phyloP scores from a whole-genome alignment of 331 rosid species.

The Phaseolus coccineus region DNA sequence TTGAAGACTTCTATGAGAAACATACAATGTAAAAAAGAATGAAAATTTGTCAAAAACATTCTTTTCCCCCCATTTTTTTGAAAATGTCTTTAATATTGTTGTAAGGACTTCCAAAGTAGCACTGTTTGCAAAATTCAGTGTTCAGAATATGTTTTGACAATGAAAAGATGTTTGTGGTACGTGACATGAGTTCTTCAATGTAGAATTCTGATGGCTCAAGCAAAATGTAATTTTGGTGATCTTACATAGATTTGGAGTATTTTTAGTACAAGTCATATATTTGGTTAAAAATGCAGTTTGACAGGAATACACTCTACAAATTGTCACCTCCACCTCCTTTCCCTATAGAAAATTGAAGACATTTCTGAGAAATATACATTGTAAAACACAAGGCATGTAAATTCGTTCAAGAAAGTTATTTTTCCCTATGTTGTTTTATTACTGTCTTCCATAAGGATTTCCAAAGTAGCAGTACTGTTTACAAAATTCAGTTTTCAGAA shows the following conservation, averaged over 20 bases:
- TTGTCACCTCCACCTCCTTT: constrained; percentile 19
- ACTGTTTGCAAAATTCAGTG: background rate
- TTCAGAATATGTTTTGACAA: constrained; percentile 24
- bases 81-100: constrained; percentile 9
- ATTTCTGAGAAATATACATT: constrained; percentile 30
- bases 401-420: constrained; percentile 32
- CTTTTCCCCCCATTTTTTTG: constrained; percentile 21
- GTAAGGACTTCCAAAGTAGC: constrained; percentile 23
- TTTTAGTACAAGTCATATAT: constrained; percentile 54
- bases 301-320: constrained; percentile 48
- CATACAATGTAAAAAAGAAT: constrained; percentile 37
- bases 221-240: constrained; percentile 8
- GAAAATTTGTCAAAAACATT: constrained; percentile 44
- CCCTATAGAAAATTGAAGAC: constrained; percentile 24
- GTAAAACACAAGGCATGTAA: constrained; percentile 39
- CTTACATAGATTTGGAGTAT: constrained; percentile 74
- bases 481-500: constrained; percentile 2
- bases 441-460: constrained; percentile 3
- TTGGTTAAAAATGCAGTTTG: constrained; percentile 13
- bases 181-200: constrained; percentile 5
- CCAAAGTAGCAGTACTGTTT: constrained; percentile 1
- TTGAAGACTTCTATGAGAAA: constrained; percentile 24
- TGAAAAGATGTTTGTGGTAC: constrained; percentile 6
- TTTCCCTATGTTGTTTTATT: background rate
- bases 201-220: background rate